phyloP scores from a whole-genome alignment of 352 stramenopile species.

The Elongisporangium senticosum region DNA sequence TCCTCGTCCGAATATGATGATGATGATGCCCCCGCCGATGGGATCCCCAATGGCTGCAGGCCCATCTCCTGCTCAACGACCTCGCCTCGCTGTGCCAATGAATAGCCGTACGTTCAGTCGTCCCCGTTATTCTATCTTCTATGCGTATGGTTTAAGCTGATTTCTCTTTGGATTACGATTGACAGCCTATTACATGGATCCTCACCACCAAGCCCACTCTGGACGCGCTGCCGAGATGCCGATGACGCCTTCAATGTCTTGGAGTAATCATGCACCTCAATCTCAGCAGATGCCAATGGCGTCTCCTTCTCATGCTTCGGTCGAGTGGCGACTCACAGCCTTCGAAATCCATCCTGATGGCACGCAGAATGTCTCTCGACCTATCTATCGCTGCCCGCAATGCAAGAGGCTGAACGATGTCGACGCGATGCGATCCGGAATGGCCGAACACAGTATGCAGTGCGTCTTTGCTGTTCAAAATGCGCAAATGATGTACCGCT shows the following conservation, averaged over 20 bases:
- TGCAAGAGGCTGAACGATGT: slow-evolving; percentile 65
- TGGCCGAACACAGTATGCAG: slow-evolving; percentile 48
- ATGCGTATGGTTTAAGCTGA: not conserved
- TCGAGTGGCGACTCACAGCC: slow-evolving; percentile 72
- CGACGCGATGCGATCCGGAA: slow-evolving; percentile 57
- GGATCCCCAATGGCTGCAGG: slow-evolving; percentile 11
- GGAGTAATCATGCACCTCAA: slow-evolving; percentile 6
- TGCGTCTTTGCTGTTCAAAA: slow-evolving; percentile 32
- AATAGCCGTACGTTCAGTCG: slow-evolving; percentile 9
- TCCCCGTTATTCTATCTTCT: not conserved
- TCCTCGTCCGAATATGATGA: slow-evolving; percentile 27
- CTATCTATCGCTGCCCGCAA: slow-evolving; percentile 74
- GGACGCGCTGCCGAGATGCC: slow-evolving; percentile 8
- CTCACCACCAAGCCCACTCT: slow-evolving; percentile 5
- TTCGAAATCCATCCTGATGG: slow-evolving; percentile 79
- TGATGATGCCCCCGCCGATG: slow-evolving; percentile 16
- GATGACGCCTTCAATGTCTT: slow-evolving; percentile 6
- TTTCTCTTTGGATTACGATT: slow-evolving; percentile 8
- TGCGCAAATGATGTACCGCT: slow-evolving; percentile 35
- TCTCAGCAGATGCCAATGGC: slow-evolving; percentile 14
- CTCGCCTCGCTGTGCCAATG: slow-evolving; percentile 8
- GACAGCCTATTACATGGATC: not conserved
- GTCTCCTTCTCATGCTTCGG: slow-evolving; percentile 16
- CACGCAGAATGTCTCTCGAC: slow-evolving; percentile 50
- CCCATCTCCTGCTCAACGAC: not conserved